Percentiles rank a stretch among this genome's conserved stretches.
phyloP scores from a whole-genome alignment of 2,329 filamentous ascomycete species.

The Diaporthe ilicicola region DNA sequence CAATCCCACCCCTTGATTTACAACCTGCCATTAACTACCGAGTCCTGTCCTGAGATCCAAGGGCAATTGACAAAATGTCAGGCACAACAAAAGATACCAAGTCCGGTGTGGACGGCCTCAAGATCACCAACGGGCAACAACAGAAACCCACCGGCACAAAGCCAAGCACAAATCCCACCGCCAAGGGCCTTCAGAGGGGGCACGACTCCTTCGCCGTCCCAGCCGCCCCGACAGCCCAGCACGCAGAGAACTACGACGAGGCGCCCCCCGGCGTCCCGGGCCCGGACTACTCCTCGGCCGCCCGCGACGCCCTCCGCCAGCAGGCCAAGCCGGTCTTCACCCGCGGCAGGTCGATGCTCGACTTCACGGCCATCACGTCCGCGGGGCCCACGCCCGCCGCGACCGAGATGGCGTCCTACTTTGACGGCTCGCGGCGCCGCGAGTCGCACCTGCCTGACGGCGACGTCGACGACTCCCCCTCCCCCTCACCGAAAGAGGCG shows the following conservation, averaged over 20 bases:
- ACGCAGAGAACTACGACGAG: conserved; percentile 27
- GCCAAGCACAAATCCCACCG: not conserved
- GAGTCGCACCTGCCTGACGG: conserved; percentile 31
- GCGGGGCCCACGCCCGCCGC: conserved; percentile 27
- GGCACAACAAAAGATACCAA: not conserved
- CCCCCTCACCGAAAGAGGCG: no score
- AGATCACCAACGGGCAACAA: not conserved
- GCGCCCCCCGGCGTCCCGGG: conserved; percentile 18
- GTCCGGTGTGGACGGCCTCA: not conserved
- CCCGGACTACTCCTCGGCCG: conserved; percentile 22
- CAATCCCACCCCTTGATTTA: not conserved
- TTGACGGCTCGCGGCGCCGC: conserved; percentile 15
- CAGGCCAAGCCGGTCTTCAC: conserved; percentile 26
- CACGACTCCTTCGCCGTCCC: not conserved
- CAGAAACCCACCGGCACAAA: not conserved
- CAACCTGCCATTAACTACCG: not conserved
- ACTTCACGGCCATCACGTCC: conserved; percentile 29
- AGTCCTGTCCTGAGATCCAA: not conserved
- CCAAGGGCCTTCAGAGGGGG: not conserved
- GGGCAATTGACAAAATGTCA: not conserved
- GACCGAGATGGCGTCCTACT: conserved; percentile 12
- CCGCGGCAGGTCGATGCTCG: conserved; percentile 26
- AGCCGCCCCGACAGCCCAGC: not conserved
- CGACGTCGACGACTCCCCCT: no score
- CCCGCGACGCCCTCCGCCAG: not conserved